Evolutionary conservation across 257 asterid genomes (phyloP).

Genomic region (Solanum tarijense): DNA sequence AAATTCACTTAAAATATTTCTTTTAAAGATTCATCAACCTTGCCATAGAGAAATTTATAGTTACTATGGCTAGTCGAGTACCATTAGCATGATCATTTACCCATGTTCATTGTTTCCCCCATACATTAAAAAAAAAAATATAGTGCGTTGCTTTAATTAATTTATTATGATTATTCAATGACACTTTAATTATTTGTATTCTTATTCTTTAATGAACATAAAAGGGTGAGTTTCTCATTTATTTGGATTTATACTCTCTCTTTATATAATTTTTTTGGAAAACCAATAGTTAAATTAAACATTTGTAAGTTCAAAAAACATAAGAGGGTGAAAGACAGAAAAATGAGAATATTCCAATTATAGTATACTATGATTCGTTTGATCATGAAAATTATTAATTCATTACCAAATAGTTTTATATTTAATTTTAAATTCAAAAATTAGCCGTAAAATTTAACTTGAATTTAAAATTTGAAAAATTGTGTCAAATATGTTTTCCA

Average conservation of each 20-base stretch:
- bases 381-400: not conserved
- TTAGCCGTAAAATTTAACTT: too few relatives aligned
- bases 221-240: not conserved
- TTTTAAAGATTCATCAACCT: not conserved
- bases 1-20: too few relatives aligned
- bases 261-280: not conserved
- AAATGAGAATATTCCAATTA: not conserved
- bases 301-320: not conserved
- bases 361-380: not conserved
- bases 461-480: too few relatives aligned
- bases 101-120: not conserved
- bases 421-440: too few relatives aligned
- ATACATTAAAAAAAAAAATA: not conserved
- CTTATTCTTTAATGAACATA: not conserved
- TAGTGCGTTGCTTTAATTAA: not conserved
- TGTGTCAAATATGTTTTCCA: not conserved
- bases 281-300: not conserved
- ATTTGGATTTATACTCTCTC: not conserved
- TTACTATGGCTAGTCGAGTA: not conserved
- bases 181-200: not conserved
- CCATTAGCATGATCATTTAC: not conserved
- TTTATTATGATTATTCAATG: not conserved
- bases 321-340: too few relatives aligned
- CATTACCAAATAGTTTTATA: too few relatives aligned
- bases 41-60: not conserved